Evolutionary conservation across 176 grass and related monocot genomes (phyloP).

Genomic region (Bonia amplexicaulis): DNA sequence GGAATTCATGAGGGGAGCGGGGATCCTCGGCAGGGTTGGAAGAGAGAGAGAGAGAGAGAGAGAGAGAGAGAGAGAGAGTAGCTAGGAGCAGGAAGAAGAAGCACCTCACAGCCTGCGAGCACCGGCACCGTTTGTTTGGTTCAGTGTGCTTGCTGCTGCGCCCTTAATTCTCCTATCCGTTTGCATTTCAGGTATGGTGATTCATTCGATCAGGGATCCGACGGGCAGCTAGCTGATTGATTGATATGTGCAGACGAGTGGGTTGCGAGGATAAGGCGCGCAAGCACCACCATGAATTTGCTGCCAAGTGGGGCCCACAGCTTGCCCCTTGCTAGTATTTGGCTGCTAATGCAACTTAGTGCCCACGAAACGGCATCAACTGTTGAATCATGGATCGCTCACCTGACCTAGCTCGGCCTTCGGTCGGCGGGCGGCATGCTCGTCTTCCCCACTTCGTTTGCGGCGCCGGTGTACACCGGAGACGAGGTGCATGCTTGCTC

Average conservation of each 20-base stretch:
- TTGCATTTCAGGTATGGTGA: not conserved
- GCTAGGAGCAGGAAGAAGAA: not conserved
- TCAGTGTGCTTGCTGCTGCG: not conserved
- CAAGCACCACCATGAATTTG: conserved; percentile 27
- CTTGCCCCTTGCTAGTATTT: too few species aligned
- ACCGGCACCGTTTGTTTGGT: not conserved
- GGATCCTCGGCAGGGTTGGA: not conserved
- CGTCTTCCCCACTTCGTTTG: conserved; percentile 43
- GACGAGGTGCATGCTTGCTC: conserved; percentile 49
- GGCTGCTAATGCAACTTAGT: too few species aligned
- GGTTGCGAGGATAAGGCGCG: conserved; percentile 35
- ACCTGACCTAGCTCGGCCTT: too few species aligned
- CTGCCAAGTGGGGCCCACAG: conserved; percentile 2
- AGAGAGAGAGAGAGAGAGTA: too few species aligned
- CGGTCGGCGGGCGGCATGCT: conserved; percentile 43
- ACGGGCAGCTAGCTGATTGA: not conserved
- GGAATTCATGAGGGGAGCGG: conserved; percentile 37
- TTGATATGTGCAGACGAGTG: not conserved
- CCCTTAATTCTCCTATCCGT: not conserved
- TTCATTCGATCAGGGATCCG: not conserved
- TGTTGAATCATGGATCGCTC: too few species aligned
- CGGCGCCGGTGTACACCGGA: too few species aligned
- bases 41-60: not conserved
- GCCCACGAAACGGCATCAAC: too few species aligned
- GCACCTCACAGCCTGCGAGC: not conserved